Evolutionary conservation across 306 rosid genomes (phyloP).

Genomic region (Cicer yamashitae): DNA sequence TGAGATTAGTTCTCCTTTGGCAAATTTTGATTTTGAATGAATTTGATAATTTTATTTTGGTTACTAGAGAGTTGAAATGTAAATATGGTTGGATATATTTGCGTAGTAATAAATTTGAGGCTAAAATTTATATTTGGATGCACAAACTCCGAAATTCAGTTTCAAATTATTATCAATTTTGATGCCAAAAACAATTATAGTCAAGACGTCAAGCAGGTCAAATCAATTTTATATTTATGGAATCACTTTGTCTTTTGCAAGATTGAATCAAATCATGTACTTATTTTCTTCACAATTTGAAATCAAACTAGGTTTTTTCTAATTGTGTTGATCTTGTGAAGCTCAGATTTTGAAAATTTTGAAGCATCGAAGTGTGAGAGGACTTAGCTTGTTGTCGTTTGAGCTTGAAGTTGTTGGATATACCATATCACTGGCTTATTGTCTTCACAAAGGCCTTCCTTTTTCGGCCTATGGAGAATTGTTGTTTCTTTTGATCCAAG

Average conservation of each 20-base stretch:
- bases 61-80: background rate
- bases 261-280: background rate
- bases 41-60: background rate
- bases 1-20: background rate
- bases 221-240: background rate
- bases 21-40: background rate
- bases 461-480: conserved; percentile 95
- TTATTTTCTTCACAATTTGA: background rate
- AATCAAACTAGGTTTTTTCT: background rate
- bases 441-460: conserved; percentile 90
- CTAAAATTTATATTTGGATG: background rate
- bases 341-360: conserved; percentile 80
- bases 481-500: conserved; percentile 86
- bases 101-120: background rate
- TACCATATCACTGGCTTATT: conserved; percentile 87
- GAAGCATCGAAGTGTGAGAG: conserved; percentile 76
- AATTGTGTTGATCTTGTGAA: conserved; percentile 32
- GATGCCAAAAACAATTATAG: background rate
- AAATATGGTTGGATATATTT: background rate
- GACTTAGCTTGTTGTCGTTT: conserved; percentile 80
- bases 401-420: conserved; percentile 92
- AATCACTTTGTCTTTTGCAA: background rate
- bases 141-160: background rate
- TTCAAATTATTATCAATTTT: background rate
- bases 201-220: background rate